A percentile compares a stretch with the other conserved stretches of the same genome.
These are phyloP conservation scores for Erythrophleum ivorense DNA, from an alignment of 331 rosid species.

Conservation along the genomic window DNA sequence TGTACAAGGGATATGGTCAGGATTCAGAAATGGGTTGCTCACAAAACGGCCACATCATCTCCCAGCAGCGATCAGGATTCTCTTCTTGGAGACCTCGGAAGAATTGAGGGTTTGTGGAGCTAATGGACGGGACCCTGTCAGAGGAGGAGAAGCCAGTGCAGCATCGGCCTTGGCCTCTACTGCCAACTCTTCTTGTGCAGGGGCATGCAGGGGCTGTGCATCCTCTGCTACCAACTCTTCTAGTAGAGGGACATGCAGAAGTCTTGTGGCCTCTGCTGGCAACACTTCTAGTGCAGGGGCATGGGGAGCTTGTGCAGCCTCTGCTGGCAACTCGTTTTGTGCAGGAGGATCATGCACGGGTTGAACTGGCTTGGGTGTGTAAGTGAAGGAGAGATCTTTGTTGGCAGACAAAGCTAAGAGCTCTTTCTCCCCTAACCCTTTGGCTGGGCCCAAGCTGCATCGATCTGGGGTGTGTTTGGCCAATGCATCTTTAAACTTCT, in stretches of 20 bases:
- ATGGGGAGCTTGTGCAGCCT: background rate
- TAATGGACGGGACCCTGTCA: slow-evolving; percentile 41
- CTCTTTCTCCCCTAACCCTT: slow-evolving; percentile 94
- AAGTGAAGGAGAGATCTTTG: slow-evolving; percentile 70
- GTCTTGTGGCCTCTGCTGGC: slow-evolving; percentile 18
- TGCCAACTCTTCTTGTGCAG: slow-evolving; percentile 1
- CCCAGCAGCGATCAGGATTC: slow-evolving; percentile 50
- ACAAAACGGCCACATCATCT: slow-evolving; percentile 49
- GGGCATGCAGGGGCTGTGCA: background rate
- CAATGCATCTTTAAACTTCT: slow-evolving; percentile 90
- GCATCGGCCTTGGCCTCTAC: background rate
- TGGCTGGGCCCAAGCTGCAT: slow-evolving; percentile 81
- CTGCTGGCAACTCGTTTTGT: slow-evolving; percentile 37
- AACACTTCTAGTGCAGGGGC: background rate
- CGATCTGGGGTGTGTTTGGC: slow-evolving; percentile 84
- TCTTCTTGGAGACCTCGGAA: slow-evolving; percentile 48
- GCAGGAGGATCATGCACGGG: slow-evolving; percentile 34
- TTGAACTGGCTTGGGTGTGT: slow-evolving; percentile 60
- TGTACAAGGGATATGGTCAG: slow-evolving; percentile 46
- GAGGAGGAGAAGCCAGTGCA: background rate
- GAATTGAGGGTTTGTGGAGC: slow-evolving; percentile 34
- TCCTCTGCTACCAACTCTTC: slow-evolving; percentile 38
- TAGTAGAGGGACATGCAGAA: slow-evolving; percentile 27
- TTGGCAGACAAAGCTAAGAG: slow-evolving; percentile 79
- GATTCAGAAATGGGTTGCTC: slow-evolving; percentile 14